A percentile compares a stretch with the other conserved stretches of the same genome.
Evolutionary conservation across 2,329 filamentous ascomycete species (phyloP).

Genomic region (Penicillium sp.): DNA sequence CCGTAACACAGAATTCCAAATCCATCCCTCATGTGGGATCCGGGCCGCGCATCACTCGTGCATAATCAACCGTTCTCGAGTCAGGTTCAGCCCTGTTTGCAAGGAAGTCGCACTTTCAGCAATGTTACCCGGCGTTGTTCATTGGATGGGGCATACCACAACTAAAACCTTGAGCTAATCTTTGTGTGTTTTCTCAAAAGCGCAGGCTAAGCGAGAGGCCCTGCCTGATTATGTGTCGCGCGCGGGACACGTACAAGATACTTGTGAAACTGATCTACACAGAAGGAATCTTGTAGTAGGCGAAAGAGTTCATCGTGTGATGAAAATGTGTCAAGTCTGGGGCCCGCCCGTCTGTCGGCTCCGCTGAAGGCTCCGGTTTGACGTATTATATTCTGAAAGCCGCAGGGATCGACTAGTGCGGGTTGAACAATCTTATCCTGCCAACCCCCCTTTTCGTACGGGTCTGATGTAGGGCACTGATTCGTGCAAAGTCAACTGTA

Average conservation of each 20-base stretch:
- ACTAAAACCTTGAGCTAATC: neutral
- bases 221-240: neutral
- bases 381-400: slow-evolving; percentile 17
- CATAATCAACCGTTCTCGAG: slow-evolving; percentile 2
- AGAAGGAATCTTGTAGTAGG: neutral
- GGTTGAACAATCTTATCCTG: slow-evolving; percentile 11
- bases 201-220: neutral
- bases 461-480: slow-evolving; percentile 9
- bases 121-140: slow-evolving; percentile 9
- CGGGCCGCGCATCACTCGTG: slow-evolving; percentile 9
- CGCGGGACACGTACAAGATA: neutral
- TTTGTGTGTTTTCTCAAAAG: neutral
- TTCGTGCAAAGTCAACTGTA: slow-evolving; percentile 10
- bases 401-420: slow-evolving; percentile 20
- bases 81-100: slow-evolving; percentile 16
- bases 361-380: slow-evolving; percentile 16
- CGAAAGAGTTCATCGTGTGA: neutral
- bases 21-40: neutral
- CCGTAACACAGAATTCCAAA: neutral
- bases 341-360: slow-evolving; percentile 11
- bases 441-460: slow-evolving; percentile 9
- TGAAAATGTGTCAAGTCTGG: slow-evolving; percentile 14
- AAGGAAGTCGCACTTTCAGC: slow-evolving; percentile 7
- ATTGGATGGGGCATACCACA: slow-evolving; percentile 12
- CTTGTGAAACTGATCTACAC: neutral